Conservation (phyloP, 306 rosid species). For the Comarum palustre region DNA sequence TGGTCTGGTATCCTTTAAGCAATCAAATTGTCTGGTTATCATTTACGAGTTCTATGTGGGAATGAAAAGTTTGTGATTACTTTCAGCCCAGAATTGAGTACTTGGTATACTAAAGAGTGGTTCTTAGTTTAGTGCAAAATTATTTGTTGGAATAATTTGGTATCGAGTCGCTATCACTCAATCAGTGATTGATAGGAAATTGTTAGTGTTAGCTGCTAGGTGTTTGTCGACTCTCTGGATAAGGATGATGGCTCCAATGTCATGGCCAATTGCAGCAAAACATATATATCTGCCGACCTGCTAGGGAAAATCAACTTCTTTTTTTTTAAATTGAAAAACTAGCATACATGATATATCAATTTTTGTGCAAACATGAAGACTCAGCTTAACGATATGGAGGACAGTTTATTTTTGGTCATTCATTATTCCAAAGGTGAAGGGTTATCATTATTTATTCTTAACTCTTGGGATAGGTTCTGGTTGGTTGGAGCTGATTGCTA, state of each 20-base stretch:
- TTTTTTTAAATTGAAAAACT: not conserved
- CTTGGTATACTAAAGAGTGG: not conserved
- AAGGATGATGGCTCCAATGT: not conserved
- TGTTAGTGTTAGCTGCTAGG: not conserved
- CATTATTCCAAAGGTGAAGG: not conserved
- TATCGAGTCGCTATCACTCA: not conserved
- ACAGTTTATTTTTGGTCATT: not conserved
- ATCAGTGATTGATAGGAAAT: not conserved
- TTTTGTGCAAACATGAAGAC: not conserved
- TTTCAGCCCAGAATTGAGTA: not conserved
- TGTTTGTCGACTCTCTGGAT: not conserved
- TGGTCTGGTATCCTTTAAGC: not conserved
- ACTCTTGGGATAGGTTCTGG: not conserved
- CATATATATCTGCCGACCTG: not conserved
- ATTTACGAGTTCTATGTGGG: not conserved
- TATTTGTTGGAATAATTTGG: not conserved
- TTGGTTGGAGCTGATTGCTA: not conserved
- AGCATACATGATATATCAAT: not conserved
- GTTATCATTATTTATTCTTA: not conserved
- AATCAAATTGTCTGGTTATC: not conserved
- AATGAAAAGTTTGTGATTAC: not conserved
- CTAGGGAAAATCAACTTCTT: not conserved
- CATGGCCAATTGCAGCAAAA: not conserved
- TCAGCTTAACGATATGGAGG: not conserved
- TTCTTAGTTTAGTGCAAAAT: not conserved